A percentile compares a stretch with the other conserved stretches of the same genome.
Conservation (phyloP, 1,139 yeast genomes). For the Suhomyces guaymorum region DNA sequence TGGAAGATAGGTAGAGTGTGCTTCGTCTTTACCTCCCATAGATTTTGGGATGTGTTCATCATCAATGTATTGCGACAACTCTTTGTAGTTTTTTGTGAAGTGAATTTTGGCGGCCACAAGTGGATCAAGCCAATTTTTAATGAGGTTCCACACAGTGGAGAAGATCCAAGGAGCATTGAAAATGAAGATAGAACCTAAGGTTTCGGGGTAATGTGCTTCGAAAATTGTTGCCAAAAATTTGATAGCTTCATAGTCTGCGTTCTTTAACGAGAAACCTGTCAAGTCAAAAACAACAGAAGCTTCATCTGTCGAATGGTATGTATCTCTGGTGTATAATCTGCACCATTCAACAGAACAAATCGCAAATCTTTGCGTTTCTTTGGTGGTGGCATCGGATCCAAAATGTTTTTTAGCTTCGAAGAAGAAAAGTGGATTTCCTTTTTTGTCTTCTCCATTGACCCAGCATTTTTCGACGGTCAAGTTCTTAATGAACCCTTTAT, state of each 20-base stretch:
- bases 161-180: constrained; percentile 55
- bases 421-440: constrained; percentile 39
- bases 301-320: constrained; percentile 37
- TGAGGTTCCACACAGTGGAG: constrained; percentile 48
- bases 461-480: constrained; percentile 41
- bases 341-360: constrained; percentile 44
- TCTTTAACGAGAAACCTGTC: constrained; percentile 48
- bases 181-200: constrained; percentile 41
- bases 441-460: constrained; percentile 42
- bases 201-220: constrained; percentile 53
- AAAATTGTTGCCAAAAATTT: constrained; percentile 48
- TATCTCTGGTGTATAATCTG: constrained; percentile 38
- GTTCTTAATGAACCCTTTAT: constrained; percentile 41
- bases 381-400: constrained; percentile 40
- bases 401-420: constrained; percentile 45
- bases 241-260: constrained; percentile 46
- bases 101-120: constrained; percentile 48
- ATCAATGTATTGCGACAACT: constrained; percentile 35
- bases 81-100: constrained; percentile 41
- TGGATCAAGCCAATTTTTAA: constrained; percentile 50
- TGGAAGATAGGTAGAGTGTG: constrained; percentile 28
- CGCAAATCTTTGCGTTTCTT: constrained; percentile 43
- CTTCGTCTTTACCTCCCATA: constrained; percentile 41
- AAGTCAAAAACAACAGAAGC: constrained; percentile 46
- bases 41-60: constrained; percentile 37